phyloP scores from a whole-genome alignment of 352 stramenopile genomes.

The Peronospora tabacina region DNA sequence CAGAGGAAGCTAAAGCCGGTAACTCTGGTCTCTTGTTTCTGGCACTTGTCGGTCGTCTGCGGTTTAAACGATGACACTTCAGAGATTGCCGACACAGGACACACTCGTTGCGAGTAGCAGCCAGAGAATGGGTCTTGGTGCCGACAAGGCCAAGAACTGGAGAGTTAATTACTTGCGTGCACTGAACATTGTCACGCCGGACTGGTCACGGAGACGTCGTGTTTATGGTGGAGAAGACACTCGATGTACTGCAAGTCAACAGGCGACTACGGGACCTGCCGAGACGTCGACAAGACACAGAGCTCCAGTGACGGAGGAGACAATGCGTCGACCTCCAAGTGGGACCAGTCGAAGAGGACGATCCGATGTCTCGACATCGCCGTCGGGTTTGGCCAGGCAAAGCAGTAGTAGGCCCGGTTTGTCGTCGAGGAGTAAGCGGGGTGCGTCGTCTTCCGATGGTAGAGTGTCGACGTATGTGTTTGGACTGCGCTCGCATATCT shows the following conservation, averaged over 20 bases:
- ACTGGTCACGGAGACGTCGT: conserved; percentile 21
- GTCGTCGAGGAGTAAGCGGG: conserved; percentile 13
- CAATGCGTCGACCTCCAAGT: conserved; percentile 2
- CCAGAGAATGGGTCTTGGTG: conserved; percentile 19
- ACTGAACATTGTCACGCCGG: conserved; percentile 62
- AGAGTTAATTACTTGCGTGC: conserved; percentile 66
- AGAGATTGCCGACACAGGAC: conserved; percentile 6
- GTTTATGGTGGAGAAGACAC: not conserved
- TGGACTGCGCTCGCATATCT: conserved; percentile 30
- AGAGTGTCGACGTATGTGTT: conserved; percentile 25
- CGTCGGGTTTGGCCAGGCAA: conserved; percentile 8
- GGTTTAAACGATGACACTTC: conserved; percentile 12
- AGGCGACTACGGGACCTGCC: not conserved
- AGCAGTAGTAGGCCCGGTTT: conserved; percentile 18
- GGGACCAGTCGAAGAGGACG: conserved; percentile 17
- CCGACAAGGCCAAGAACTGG: conserved; percentile 54
- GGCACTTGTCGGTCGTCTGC: not conserved
- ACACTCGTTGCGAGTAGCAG: conserved; percentile 16
- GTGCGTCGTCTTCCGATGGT: conserved; percentile 14
- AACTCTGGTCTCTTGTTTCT: conserved; percentile 5
- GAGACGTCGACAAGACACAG: not conserved
- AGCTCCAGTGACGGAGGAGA: conserved; percentile 4
- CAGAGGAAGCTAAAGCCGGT: not conserved
- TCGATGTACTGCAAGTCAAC: not conserved
- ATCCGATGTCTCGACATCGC: conserved; percentile 2